A percentile compares a stretch with the other conserved stretches of the same genome.
phyloP scores from a whole-genome alignment of 805 yeast genomes.

The Torulaspora maleeae region DNA sequence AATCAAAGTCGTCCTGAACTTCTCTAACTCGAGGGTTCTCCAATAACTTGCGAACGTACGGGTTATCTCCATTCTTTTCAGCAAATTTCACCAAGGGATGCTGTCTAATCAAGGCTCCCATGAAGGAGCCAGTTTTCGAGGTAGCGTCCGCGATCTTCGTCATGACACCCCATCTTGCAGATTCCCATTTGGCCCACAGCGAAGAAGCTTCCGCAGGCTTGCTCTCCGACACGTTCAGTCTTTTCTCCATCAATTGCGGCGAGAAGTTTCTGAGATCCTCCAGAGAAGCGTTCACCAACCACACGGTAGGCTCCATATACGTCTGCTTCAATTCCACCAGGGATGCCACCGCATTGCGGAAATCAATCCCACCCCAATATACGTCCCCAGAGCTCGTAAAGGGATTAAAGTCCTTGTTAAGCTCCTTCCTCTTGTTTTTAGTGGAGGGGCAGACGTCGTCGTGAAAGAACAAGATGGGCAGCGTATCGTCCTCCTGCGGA shows the following conservation, averaged over 20 bases:
- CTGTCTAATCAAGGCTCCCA: slow-evolving; percentile 23
- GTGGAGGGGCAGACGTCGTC: slow-evolving; percentile 84
- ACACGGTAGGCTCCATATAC: slow-evolving; percentile 64
- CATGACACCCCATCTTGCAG: slow-evolving; percentile 80
- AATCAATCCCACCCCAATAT: slow-evolving; percentile 91
- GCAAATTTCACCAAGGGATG: slow-evolving; percentile 32
- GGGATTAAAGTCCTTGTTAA: slow-evolving; percentile 67
- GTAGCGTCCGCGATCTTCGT: slow-evolving; percentile 81
- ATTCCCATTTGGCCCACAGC: slow-evolving; percentile 28
- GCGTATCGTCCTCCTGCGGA: slow-evolving; percentile 43
- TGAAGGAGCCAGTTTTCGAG: slow-evolving; percentile 32
- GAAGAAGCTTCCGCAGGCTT: slow-evolving; percentile 3
- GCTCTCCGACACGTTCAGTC: neutral
- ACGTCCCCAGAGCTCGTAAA: slow-evolving; percentile 53
- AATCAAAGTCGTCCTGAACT: slow-evolving; percentile 83
- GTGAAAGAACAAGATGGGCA: slow-evolving; percentile 88
- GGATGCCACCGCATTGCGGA: slow-evolving; percentile 50
- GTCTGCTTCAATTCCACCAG: slow-evolving; percentile 64
- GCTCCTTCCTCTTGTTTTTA: slow-evolving; percentile 50
- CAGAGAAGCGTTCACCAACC: slow-evolving; percentile 69
- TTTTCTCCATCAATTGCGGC: slow-evolving; percentile 8
- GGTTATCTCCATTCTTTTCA: slow-evolving; percentile 42
- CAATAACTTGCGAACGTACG: slow-evolving; percentile 48
- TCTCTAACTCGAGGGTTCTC: slow-evolving; percentile 73
- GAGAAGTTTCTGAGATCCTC: slow-evolving; percentile 41